phyloP scores from a whole-genome alignment of 139 green algal genomes.

The Picochlorum sp. region DNA sequence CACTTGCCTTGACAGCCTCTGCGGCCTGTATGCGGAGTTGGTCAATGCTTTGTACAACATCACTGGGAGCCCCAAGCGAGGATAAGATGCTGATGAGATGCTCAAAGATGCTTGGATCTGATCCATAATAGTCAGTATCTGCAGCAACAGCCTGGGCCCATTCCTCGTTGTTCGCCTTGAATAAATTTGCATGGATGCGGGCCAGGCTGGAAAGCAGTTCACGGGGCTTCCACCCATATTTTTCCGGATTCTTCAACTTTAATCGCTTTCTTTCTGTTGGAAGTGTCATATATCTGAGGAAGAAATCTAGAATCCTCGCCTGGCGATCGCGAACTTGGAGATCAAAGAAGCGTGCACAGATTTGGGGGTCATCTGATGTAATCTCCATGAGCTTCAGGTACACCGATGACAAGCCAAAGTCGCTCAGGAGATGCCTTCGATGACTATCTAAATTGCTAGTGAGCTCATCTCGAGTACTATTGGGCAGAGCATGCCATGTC shows the following conservation, averaged over 20 bases:
- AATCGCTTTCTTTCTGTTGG: constrained; percentile 51
- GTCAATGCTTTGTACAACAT: constrained; percentile 31
- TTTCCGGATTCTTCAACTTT: constrained; percentile 71
- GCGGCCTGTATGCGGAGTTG: constrained; percentile 29
- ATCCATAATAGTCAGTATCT: constrained; percentile 74
- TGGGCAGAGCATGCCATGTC: constrained; percentile 32
- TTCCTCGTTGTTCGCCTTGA: constrained; percentile 42
- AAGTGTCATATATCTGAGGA: constrained; percentile 80
- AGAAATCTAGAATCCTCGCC: constrained; percentile 92
- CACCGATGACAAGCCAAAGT: constrained; percentile 48
- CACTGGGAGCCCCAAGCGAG: constrained; percentile 25
- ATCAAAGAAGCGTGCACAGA: constrained; percentile 25
- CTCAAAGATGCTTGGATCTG: constrained; percentile 52
- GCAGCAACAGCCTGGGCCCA: constrained; percentile 55
- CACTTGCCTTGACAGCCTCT: not conserved
- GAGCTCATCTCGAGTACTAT: constrained; percentile 34
- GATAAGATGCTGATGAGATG: constrained; percentile 51
- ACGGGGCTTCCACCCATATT: constrained; percentile 77
- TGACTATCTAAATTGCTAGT: constrained; percentile 17
- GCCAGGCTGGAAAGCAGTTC: constrained; percentile 61
- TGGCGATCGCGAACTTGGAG: constrained; percentile 56
- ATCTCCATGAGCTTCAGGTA: constrained; percentile 62
- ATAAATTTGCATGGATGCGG: constrained; percentile 80
- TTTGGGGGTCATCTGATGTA: constrained; percentile 39
- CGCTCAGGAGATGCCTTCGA: not conserved